Evolutionary conservation across 2,329 filamentous ascomycete genomes (phyloP).

Genomic region (Clonostachys rhizophaga): DNA sequence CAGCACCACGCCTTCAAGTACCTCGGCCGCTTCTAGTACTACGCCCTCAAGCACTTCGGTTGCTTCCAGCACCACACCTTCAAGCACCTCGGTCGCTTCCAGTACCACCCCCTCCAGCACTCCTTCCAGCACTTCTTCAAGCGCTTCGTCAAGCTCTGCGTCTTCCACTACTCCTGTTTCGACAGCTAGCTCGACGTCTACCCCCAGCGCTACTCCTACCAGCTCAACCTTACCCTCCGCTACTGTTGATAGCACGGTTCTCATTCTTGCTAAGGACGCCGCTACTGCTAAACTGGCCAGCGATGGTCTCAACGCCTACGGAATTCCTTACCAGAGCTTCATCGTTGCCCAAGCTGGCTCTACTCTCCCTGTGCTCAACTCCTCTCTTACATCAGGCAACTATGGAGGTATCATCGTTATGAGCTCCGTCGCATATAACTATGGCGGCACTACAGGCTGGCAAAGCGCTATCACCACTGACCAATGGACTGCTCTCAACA

Average conservation of each 20-base stretch:
- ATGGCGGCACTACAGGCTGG: conserved; percentile 29
- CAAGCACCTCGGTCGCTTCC: no score
- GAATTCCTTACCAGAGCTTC: conserved; percentile 52
- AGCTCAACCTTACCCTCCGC: conserved; percentile 1
- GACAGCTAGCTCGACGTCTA: no score
- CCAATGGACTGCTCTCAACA: conserved; percentile 51
- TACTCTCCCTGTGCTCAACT: conserved; percentile 45
- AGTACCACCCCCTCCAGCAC: no score
- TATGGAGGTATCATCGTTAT: conserved; percentile 55
- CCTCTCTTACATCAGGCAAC: conserved; percentile 41
- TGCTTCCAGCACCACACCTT: no score
- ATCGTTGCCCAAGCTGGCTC: conserved; percentile 48
- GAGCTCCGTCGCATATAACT: conserved; percentile 49
- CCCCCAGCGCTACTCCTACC: no score
- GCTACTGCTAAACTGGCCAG: conserved; percentile 41
- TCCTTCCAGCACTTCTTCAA: no score
- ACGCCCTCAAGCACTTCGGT: no score
- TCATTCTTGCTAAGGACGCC: conserved; percentile 50
- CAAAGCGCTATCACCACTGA: conserved; percentile 47
- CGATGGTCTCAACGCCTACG: conserved; percentile 54
- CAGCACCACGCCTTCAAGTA: no score
- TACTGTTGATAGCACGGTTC: conserved; percentile 38
- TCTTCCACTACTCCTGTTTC: no score
- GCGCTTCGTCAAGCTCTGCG: no score
- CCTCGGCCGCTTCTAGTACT: no score